These are phyloP conservation scores for Caloboletus firmus DNA, from an alignment of 1,284 basidiomycete genomes.

Conservation along the genomic window DNA sequence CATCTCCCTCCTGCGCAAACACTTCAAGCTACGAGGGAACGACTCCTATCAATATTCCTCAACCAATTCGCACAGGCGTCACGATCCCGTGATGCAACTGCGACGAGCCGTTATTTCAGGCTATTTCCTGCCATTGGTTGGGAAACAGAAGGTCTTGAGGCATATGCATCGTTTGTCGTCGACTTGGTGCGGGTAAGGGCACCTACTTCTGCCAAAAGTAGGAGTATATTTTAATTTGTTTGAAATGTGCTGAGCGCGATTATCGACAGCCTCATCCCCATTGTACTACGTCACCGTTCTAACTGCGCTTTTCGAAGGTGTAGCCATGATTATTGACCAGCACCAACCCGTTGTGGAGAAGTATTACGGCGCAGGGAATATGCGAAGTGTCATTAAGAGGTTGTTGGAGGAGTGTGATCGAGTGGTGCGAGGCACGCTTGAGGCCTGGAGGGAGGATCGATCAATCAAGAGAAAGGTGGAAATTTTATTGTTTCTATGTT, in stretches of 20 bases:
- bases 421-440: slow-evolving; percentile 74
- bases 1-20: slow-evolving; percentile 86
- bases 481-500: not conserved
- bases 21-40: slow-evolving; percentile 71
- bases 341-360: slow-evolving; percentile 98
- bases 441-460: slow-evolving; percentile 90
- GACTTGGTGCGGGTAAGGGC: slow-evolving; percentile 82
- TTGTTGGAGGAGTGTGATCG: slow-evolving; percentile 87
- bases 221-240: slow-evolving; percentile 14
- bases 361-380: slow-evolving; percentile 89
- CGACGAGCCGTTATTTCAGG: slow-evolving; percentile 94
- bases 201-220: slow-evolving; percentile 80
- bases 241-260: slow-evolving; percentile 11
- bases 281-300: slow-evolving; percentile 85
- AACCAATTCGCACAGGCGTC: slow-evolving; percentile 80
- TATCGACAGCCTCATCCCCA: slow-evolving; percentile 74
- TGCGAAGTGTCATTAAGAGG: slow-evolving; percentile 77
- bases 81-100: slow-evolving; percentile 75
- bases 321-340: slow-evolving; percentile 95
- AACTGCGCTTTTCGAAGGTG: slow-evolving; percentile 91
- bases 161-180: slow-evolving; percentile 91
- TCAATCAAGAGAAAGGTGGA: slow-evolving; percentile 68
- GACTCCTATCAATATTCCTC: slow-evolving; percentile 78
- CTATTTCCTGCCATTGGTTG: slow-evolving; percentile 93
- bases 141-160: slow-evolving; percentile 90